A percentile compares a stretch with the other conserved stretches of the same genome.
Conservation (phyloP, 139 green algal genomes). For the Trebouxia sp. region DNA sequence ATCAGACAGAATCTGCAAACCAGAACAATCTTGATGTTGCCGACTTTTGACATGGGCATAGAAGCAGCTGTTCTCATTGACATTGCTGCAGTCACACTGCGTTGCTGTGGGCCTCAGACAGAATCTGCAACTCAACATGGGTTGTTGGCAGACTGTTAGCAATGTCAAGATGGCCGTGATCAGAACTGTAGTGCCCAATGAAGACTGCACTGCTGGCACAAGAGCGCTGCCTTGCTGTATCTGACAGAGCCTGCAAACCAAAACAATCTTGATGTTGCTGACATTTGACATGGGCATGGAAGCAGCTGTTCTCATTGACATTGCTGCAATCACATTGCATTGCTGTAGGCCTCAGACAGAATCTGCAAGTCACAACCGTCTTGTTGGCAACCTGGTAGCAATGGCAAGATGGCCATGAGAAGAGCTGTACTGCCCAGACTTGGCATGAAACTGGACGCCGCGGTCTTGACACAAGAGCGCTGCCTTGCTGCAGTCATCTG, state of each 20-base stretch:
- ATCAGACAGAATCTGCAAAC: conserved; percentile 78
- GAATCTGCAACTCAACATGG: conserved; percentile 55
- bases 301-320: conserved; percentile 80
- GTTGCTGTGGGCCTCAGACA: conserved; percentile 94
- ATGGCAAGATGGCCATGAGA: too few species aligned
- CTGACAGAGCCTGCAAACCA: conserved; percentile 67
- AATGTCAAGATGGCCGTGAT: too few species aligned
- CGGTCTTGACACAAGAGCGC: conserved; percentile 91
- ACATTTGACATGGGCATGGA: conserved; percentile 91
- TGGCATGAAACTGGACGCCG: conserved; percentile 87
- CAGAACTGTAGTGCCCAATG: too few species aligned
- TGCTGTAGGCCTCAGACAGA: conserved; percentile 91
- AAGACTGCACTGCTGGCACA: conserved; percentile 86
- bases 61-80: conserved; percentile 85
- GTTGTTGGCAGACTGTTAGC: too few species aligned
- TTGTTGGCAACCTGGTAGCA: too few species aligned
- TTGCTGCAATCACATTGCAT: conserved; percentile 72
- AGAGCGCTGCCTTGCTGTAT: conserved; percentile 93
- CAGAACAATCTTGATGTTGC: too few species aligned
- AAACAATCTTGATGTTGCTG: too few species aligned
- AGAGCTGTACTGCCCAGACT: too few species aligned
- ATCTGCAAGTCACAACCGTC: conserved; percentile 52
- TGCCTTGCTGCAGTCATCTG: conserved; percentile 97
- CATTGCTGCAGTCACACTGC: conserved; percentile 63
- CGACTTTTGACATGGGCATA: conserved; percentile 89